Base-by-base conservation (phyloP, 2,329 filamentous ascomycete genomes). In the Nigrospora osmanthi region DNA sequence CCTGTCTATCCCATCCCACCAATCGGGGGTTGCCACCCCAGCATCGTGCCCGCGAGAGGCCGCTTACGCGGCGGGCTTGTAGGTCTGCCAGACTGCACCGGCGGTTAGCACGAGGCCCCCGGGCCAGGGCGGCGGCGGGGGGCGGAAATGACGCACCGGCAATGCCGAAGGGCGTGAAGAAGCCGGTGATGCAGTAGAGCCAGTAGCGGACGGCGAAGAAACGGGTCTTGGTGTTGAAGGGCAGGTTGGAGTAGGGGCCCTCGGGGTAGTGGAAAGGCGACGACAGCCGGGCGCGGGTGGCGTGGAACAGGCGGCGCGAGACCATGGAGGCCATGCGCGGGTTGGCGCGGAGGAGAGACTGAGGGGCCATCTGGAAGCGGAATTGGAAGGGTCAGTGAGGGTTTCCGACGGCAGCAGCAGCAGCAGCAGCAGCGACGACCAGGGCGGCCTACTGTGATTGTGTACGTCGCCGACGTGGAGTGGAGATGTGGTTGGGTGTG, bases 221-320 rank as follows among this genome's bases (percentile, higher is more conserved):
- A 72, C 83, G 87, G 65, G 83, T 91, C 73, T 88, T 78, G 56
- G 93, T 87, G 79, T 98, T 95, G 83, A 98, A 98, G 56, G 93
- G 93, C 55, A 98, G 72, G 80, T 96, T 97, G 76, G 79, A 84
- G 71, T 89, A 86, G 63, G 91, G 87, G 54, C 91, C 93, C 76
- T 97, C 91, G 59, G 91, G 85, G 77, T 98, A 98, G 79, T 98
- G 93, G 84, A 95, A 96, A 53, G 90, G 90, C 66, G 88, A 94
- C 60, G 77, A 80, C 66, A 95, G 73, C 69, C 87, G 89, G 66
- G 85, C 72, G 63, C 88, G 87, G 67, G 91, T 94, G 63, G 88
- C 82, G 70, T 89, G 85, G 85, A 98, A 96, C 73, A 85, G 89
- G 70, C 93, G 90, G 75, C 89, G 89, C 78, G 84, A 79, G 73